Evolutionary conservation across 1,284 basidiomycete species (phyloP).

Genomic region (Naganishia sp.): DNA sequence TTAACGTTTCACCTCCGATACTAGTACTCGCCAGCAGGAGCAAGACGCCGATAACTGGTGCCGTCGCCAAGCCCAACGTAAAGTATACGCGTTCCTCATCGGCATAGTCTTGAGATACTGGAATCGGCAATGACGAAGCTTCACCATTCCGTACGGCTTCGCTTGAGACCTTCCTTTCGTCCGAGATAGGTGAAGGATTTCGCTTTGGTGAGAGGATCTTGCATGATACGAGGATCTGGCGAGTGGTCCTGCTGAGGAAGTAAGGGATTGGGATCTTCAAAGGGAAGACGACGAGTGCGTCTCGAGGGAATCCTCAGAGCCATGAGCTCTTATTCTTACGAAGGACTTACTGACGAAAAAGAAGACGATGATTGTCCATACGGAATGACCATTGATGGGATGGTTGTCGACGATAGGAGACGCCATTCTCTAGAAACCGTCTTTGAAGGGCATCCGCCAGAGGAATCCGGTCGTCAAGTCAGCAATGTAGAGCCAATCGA

Average conservation of each 20-base stretch:
- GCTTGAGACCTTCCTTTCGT: background rate
- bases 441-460: background rate
- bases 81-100: slow-evolving; percentile 43
- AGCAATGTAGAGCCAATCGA: background rate
- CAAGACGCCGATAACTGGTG: slow-evolving; percentile 75
- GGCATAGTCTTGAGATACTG: background rate
- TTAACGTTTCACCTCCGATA: slow-evolving; percentile 66
- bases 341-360: slow-evolving; percentile 65
- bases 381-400: slow-evolving; percentile 40
- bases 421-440: slow-evolving; percentile 1
- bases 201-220: slow-evolving; percentile 44
- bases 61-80: slow-evolving; percentile 68
- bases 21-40: slow-evolving; percentile 74
- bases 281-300: slow-evolving; percentile 68
- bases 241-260: slow-evolving; percentile 33
- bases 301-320: slow-evolving; percentile 42
- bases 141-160: background rate
- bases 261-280: slow-evolving; percentile 60
- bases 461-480: background rate
- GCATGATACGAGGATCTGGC: slow-evolving; percentile 35
- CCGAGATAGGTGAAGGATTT: background rate
- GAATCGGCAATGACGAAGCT: background rate
- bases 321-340: background rate
- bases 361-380: slow-evolving; percentile 71
- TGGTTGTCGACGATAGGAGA: slow-evolving; percentile 8